phyloP scores from a whole-genome alignment of 2,329 filamentous ascomycete species.

The Paecilomyces fulvus region DNA sequence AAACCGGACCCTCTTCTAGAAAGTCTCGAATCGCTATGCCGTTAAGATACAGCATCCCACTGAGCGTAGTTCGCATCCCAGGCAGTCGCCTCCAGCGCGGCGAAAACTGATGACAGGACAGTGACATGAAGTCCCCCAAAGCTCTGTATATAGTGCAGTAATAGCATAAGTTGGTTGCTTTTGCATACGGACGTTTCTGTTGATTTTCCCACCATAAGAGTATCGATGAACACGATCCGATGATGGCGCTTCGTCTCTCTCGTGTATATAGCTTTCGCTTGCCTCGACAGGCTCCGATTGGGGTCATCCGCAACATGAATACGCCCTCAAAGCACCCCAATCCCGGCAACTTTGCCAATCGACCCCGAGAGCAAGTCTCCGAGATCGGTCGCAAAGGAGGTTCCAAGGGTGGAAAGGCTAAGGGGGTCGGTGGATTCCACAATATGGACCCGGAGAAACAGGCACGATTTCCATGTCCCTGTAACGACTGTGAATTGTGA shows the following conservation, averaged over 20 bases:
- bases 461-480: slow-evolving; percentile 8
- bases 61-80: background rate
- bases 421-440: slow-evolving; percentile 18
- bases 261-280: background rate
- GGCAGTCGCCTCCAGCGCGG: slow-evolving; percentile 1
- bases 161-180: background rate
- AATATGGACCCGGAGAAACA: slow-evolving; percentile 21
- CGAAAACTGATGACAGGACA: background rate
- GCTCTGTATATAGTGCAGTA: background rate
- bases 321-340: slow-evolving; percentile 13
- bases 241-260: background rate
- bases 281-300: background rate
- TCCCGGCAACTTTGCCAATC: slow-evolving; percentile 29
- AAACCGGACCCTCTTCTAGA: background rate
- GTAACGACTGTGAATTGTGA: no score
- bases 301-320: background rate
- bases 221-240: background rate
- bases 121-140: background rate
- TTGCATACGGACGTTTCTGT: background rate
- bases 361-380: slow-evolving; percentile 16
- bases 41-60: background rate
- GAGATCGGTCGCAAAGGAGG: slow-evolving; percentile 19
- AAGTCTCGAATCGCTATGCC: background rate
- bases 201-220: background rate
- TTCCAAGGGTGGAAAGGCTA: slow-evolving; percentile 18